Conservation (phyloP, 2,329 filamentous ascomycete genomes). For the Xylaria polymorpha region DNA sequence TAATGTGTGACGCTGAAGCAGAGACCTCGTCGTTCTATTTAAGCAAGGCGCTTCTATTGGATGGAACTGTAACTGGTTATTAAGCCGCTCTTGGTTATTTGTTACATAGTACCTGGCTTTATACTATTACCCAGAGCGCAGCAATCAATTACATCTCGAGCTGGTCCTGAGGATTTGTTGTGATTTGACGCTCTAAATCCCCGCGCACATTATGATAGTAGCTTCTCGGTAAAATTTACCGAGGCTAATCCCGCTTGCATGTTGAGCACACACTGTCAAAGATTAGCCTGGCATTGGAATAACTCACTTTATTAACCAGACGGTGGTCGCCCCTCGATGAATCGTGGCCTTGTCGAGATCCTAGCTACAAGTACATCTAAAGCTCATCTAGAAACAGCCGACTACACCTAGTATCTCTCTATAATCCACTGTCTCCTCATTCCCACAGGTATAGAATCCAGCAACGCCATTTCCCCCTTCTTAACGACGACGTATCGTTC, state of each 20-base stretch:
- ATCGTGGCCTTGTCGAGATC: neutral
- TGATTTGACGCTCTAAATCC: neutral
- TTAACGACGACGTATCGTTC: slow-evolving; percentile 69
- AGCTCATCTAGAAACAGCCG: neutral
- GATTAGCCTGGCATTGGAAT: neutral
- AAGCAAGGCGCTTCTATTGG: slow-evolving; percentile 16
- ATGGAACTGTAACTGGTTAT: neutral
- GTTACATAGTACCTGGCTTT: neutral
- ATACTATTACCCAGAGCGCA: neutral
- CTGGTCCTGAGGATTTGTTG: neutral
- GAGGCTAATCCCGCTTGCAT: neutral
- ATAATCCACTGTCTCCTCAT: slow-evolving; percentile 70
- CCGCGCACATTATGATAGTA: neutral
- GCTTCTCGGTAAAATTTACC: neutral
- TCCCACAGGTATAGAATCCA: slow-evolving; percentile 60
- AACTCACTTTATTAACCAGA: no score
- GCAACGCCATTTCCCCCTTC: slow-evolving; percentile 64
- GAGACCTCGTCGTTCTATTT: neutral
- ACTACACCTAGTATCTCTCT: slow-evolving; percentile 67
- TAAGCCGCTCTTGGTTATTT: neutral
- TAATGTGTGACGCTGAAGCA: neutral
- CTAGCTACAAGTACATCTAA: neutral
- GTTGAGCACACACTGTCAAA: neutral
- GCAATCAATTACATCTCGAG: neutral
- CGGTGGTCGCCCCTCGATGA: neutral